Percentiles rank a stretch among this genome's conserved stretches.
Evolutionary conservation across 2,329 filamentous ascomycete genomes (phyloP).

Genomic region (Pyrenochaeta sp.): DNA sequence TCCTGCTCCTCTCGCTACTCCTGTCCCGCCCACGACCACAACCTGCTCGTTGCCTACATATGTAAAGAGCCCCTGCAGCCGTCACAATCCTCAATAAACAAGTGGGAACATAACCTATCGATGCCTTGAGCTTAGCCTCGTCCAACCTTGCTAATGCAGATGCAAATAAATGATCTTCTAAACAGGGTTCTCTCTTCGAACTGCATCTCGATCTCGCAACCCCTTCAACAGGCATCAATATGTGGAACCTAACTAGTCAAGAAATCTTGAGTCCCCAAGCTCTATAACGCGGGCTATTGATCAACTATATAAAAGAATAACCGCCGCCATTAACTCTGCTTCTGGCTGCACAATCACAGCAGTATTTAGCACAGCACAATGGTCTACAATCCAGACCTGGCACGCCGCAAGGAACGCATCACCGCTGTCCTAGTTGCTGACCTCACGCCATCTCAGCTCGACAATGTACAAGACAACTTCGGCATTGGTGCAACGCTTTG

Average conservation of each 20-base stretch:
- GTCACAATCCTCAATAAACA: not conserved
- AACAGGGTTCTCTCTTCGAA: too few relatives aligned
- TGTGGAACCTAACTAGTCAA: too few relatives aligned
- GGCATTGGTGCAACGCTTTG: constrained; percentile 9
- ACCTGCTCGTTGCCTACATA: not conserved
- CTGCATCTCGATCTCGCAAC: not conserved
- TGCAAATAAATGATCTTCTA: not conserved
- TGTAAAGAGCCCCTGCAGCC: not conserved
- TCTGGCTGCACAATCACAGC: not conserved
- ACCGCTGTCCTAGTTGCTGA: constrained; percentile 7
- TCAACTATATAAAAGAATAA: not conserved
- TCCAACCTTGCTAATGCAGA: not conserved
- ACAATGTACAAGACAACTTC: constrained; percentile 14
- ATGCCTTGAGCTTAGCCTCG: not conserved
- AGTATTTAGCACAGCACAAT: not conserved
- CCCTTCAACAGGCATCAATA: not conserved
- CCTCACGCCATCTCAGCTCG: constrained; percentile 13
- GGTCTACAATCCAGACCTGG: constrained; percentile 7
- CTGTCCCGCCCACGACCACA: not conserved
- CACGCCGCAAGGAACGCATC: constrained; percentile 4
- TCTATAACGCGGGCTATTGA: not conserved
- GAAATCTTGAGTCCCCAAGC: too few relatives aligned
- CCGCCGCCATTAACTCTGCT: not conserved
- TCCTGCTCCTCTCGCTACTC: not conserved
- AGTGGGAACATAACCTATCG: not conserved